Evolutionary conservation across 768 basidiomycete species (phyloP), one percentile per base, ranked within the genome.

Genomic region (Auricularia sp.): DNA sequence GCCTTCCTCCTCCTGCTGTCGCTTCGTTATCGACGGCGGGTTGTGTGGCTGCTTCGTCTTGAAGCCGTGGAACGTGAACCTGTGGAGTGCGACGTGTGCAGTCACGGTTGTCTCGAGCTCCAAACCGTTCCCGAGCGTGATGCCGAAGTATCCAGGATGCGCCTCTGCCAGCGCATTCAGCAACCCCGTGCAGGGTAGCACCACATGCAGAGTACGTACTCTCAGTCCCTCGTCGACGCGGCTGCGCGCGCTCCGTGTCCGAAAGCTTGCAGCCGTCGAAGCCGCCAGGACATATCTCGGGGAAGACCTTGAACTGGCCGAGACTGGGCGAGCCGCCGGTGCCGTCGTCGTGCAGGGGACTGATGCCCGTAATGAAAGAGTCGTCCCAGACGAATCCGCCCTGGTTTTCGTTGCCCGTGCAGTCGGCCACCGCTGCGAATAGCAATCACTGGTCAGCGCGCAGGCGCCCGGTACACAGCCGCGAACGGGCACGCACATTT

Each of bases 301-400:
- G 63, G 1, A 64, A 10, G 6, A 60, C 53, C 43, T 64, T 58
- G 63, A 64, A 64, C 47, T 64, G 63, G 8, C 23, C 56, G 14
- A 59, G 14, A 23, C 16, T 29, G 11, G 29, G 34, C 34, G 56
- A 59, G 23, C 23, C 56, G 14, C 56, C 56, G 11, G 56, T 68
- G 43, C 67, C 67, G 53, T 68, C 67, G 43, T 68, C 67, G 44
- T 68, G 67, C 23, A 68, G 43, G 18, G 65, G 67, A 2, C 65
- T 66, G 36, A 68, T 64, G 33, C 67, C 67, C 10, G 62, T 53
- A 16, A 68, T 66, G 39, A 61, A 14, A 6, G 65, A 47, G 23
- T 64, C 67, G 54, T 68, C 67, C 16, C 62, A 66, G 39, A 68
- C 67, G 61, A 54, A 68, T 8, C 67, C 67, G 39, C 60, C 67